These are phyloP conservation scores for Graphilbum ipis-grandicollis DNA, from an alignment of 2,329 filamentous ascomycete genomes.

Conservation along the genomic window DNA sequence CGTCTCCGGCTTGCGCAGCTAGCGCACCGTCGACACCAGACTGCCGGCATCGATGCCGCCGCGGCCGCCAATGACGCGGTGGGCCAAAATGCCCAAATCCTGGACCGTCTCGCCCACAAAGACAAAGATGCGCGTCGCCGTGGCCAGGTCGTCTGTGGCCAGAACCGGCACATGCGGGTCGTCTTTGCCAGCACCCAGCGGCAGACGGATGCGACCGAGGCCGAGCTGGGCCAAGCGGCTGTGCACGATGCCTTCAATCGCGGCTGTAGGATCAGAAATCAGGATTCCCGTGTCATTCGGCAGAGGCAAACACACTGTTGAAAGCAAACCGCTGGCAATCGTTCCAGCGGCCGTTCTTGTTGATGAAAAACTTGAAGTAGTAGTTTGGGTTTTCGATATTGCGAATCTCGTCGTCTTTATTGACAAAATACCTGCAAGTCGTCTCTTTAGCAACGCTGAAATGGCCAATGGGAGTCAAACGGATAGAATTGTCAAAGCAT, in stretches of 20 bases:
- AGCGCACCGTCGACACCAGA: constrained; percentile 42
- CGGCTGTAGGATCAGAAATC: too few relatives aligned
- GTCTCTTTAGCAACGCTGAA: not conserved
- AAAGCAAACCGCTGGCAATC: constrained; percentile 56
- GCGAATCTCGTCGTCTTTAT: constrained; percentile 56
- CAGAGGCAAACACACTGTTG: constrained; percentile 51
- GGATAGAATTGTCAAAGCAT: not conserved
- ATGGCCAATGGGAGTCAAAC: too few relatives aligned
- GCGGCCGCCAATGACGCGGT: constrained; percentile 43
- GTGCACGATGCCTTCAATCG: constrained; percentile 41
- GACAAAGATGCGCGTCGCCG: constrained; percentile 48
- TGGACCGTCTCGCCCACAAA: constrained; percentile 56
- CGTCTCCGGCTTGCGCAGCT: constrained; percentile 14
- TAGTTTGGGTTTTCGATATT: constrained; percentile 47
- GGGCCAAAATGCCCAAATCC: constrained; percentile 59
- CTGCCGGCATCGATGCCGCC: constrained; percentile 57
- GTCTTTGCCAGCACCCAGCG: constrained; percentile 26
- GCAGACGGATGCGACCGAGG: constrained; percentile 43
- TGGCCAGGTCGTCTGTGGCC: constrained; percentile 30
- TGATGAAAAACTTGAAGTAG: constrained; percentile 60
- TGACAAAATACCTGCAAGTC: constrained; percentile 59
- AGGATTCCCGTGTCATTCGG: too few relatives aligned
- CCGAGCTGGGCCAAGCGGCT: constrained; percentile 43
- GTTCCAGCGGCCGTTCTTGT: constrained; percentile 61
- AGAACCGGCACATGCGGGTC: constrained; percentile 55